A percentile compares a stretch with the other conserved stretches of the same genome.
Conservation (phyloP, 2,329 filamentous ascomycete species). For the Hymenoscyphus infarciens region DNA sequence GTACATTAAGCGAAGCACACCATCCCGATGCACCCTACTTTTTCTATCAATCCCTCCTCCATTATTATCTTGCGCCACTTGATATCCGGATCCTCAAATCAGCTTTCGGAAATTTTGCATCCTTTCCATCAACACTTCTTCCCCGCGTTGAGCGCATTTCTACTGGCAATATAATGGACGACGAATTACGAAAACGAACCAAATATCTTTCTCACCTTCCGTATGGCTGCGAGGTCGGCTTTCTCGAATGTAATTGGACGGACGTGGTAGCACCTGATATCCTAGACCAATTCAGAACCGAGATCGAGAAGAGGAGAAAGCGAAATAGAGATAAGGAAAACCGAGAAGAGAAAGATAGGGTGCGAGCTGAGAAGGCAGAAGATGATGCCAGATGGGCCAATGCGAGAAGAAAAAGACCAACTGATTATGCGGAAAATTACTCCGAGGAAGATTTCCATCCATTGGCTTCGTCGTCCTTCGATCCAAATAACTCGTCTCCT, state of each 20-base stretch:
- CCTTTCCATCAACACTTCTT: constrained; percentile 66
- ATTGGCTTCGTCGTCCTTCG: constrained; percentile 47
- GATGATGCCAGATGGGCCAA: constrained; percentile 61
- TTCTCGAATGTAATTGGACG: constrained; percentile 73
- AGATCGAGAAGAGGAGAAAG: constrained; percentile 61
- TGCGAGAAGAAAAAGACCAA: constrained; percentile 53
- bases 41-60: constrained; percentile 69
- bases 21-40: constrained; percentile 49
- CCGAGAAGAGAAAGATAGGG: constrained; percentile 65
- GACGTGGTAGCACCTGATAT: constrained; percentile 62
- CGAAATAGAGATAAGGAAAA: constrained; percentile 65
- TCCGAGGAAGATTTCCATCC: constrained; percentile 62
- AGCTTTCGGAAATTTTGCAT: constrained; percentile 63
- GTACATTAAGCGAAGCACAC: constrained; percentile 23
- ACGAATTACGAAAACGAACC: constrained; percentile 64
- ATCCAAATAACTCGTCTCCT: constrained; percentile 44
- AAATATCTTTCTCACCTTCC: constrained; percentile 70
- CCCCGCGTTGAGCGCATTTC: constrained; percentile 69
- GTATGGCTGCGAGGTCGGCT: constrained; percentile 68
- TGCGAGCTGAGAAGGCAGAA: constrained; percentile 65
- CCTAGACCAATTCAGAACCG: constrained; percentile 56
- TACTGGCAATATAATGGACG: constrained; percentile 67
- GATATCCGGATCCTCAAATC: constrained; percentile 71
- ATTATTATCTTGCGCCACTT: constrained; percentile 69
- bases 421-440: constrained; percentile 46